These are phyloP conservation scores for Hypoxylon lenormandii DNA, from an alignment of 495 filamentous ascomycete species.

Conservation along the genomic window DNA sequence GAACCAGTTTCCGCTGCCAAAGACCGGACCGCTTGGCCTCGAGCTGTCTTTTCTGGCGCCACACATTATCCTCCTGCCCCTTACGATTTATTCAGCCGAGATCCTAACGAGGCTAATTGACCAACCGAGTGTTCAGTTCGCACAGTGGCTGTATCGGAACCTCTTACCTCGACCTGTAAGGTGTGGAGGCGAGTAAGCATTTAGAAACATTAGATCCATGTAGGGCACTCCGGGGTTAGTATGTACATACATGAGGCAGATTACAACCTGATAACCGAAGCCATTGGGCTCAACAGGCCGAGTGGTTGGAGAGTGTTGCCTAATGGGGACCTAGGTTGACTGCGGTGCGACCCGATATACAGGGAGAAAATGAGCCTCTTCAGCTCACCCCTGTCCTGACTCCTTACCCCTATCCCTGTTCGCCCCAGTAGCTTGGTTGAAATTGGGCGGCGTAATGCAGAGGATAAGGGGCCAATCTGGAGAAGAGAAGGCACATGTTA, in stretches of 20 bases:
- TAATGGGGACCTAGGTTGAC: conserved; percentile 16
- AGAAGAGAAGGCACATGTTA: too few relatives aligned
- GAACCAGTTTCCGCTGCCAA: conserved; percentile 61
- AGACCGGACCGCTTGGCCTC: conserved; percentile 64
- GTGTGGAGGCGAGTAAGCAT: neutral
- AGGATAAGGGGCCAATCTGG: too few relatives aligned
- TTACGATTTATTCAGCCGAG: conserved; percentile 70
- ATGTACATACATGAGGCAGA: too few relatives aligned
- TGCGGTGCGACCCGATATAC: conserved; percentile 17
- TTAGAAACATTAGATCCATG: neutral
- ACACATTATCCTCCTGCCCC: conserved; percentile 66
- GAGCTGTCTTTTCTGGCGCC: conserved; percentile 66
- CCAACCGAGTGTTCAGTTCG: conserved; percentile 66
- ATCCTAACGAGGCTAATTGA: conserved; percentile 67
- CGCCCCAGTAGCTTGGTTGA: conserved; percentile 9
- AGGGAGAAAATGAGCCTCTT: neutral
- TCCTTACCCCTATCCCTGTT: conserved; percentile 8
- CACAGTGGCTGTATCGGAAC: conserved; percentile 66
- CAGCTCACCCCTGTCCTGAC: neutral
- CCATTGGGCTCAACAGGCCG: too few relatives aligned
- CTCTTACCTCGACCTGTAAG: conserved; percentile 10
- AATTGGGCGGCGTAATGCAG: neutral
- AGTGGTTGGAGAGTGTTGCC: conserved; percentile 10
- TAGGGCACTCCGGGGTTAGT: neutral
- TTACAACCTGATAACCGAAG: too few relatives aligned